Percentiles rank a stretch among this genome's conserved stretches.
phyloP scores from a whole-genome alignment of 2,329 filamentous ascomycete genomes.

The Pyrenophora tritici-repentis region DNA sequence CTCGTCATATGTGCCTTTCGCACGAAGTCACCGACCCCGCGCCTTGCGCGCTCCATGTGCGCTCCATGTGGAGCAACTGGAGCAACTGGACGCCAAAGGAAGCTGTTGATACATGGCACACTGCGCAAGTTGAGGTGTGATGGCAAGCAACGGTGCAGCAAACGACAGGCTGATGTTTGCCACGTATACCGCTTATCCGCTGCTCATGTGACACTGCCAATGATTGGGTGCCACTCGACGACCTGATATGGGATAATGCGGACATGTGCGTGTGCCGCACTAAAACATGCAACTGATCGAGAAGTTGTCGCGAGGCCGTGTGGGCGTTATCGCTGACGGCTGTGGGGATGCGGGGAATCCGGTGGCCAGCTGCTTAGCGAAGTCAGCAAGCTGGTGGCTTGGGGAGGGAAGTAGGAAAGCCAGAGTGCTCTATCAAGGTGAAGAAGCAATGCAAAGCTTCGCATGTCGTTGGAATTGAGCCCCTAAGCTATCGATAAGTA shows the following conservation, averaged over 20 bases:
- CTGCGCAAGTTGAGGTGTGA: background rate
- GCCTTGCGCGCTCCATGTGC: background rate
- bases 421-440: background rate
- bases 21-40: constrained; percentile 8
- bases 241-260: constrained; percentile 1
- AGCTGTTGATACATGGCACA: background rate
- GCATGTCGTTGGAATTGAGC: constrained; percentile 27
- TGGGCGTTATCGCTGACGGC: constrained; percentile 2
- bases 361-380: constrained; percentile 5
- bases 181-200: constrained; percentile 12
- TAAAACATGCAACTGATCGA: constrained; percentile 9
- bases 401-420: background rate
- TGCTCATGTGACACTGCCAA: constrained; percentile 13
- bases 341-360: constrained; percentile 1
- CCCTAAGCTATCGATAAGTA: constrained; percentile 24
- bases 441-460: background rate
- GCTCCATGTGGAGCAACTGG: background rate
- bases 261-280: background rate
- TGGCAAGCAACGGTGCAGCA: constrained; percentile 9
- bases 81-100: background rate
- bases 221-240: constrained; percentile 1
- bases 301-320: constrained; percentile 4
- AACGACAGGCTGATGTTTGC: constrained; percentile 12
- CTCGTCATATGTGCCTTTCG: constrained; percentile 1
- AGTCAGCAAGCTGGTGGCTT: background rate